These are phyloP conservation scores for Thermothelomyces thermophilus DNA, from an alignment of 2,329 filamentous ascomycete genomes.

Conservation along the genomic window DNA sequence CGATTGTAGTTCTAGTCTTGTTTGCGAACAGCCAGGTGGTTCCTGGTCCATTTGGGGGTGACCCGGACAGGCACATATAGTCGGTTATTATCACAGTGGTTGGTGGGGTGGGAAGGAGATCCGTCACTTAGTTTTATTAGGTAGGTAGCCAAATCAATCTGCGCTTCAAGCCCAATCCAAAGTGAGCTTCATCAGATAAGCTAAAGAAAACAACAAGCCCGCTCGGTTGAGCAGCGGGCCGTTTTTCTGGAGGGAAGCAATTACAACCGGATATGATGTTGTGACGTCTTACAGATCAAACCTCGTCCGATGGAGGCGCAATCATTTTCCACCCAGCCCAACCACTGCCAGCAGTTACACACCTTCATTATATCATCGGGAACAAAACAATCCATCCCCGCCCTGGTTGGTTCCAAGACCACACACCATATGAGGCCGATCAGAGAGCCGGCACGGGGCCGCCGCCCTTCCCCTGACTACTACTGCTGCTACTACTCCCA, in stretches of 20 bases:
- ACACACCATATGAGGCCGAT: too few species aligned
- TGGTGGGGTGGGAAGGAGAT: too few species aligned
- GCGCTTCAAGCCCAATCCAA: neutral
- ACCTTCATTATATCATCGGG: too few species aligned
- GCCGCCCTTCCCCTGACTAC: slow-evolving; percentile 23
- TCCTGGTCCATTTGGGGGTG: too few species aligned
- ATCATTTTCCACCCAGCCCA: neutral
- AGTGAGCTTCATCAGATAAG: neutral
- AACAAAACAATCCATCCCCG: too few species aligned
- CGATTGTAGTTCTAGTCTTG: too few species aligned
- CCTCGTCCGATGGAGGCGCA: neutral
- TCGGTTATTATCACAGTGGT: too few species aligned
- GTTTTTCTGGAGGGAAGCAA: neutral
- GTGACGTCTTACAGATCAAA: neutral
- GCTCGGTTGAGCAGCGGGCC: slow-evolving; percentile 4
- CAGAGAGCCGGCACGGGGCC: slow-evolving; percentile 26
- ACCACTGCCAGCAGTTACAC: too few species aligned
- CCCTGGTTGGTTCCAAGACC: too few species aligned
- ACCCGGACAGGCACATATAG: too few species aligned
- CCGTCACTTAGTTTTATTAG: too few species aligned
- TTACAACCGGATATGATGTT: slow-evolving; percentile 2
- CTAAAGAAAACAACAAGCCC: neutral
- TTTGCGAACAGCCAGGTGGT: too few species aligned
- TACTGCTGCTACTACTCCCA: slow-evolving; percentile 13
- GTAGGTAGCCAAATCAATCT: neutral